phyloP scores from a whole-genome alignment of 495 filamentous ascomycete species.

The Podospora appendiculata region DNA sequence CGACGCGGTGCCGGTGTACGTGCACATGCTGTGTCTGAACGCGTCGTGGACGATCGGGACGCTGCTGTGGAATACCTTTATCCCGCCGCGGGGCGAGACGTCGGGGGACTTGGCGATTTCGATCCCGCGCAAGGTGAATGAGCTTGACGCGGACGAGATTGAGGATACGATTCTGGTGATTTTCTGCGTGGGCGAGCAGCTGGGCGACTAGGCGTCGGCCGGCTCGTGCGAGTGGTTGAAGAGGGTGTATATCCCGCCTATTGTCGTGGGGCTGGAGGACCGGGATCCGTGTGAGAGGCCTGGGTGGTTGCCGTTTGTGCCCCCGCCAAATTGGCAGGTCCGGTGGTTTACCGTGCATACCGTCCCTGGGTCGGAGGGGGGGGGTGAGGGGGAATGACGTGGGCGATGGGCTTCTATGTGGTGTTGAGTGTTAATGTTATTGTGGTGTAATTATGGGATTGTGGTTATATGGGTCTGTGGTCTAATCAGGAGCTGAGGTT shows the following conservation, averaged over 20 bases:
- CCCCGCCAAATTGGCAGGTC: conserved; percentile 11
- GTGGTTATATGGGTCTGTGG: too few species aligned
- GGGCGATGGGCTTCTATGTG: too few species aligned
- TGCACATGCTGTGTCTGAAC: conserved; percentile 14
- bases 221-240: conserved; percentile 6
- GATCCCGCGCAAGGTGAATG: conserved; percentile 6
- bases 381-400: neutral
- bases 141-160: conserved; percentile 1
- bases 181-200: conserved; percentile 8
- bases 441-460: too few species aligned
- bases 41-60: conserved; percentile 10
- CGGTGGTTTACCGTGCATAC: conserved; percentile 3
- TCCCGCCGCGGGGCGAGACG: conserved; percentile 2
- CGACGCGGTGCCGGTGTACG: neutral
- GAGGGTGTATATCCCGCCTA: conserved; percentile 6
- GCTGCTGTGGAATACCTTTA: conserved; percentile 7
- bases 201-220: neutral
- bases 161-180: conserved; percentile 14
- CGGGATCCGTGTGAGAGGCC: neutral
- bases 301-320: conserved; percentile 6
- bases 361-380: neutral
- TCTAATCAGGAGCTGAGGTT: too few species aligned
- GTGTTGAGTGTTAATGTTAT: too few species aligned
- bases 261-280: neutral
- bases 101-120: conserved; percentile 6